Base-by-base conservation (phyloP, 2,329 filamentous ascomycete species). In the Teratosphaeria epicoccoides region DNA sequence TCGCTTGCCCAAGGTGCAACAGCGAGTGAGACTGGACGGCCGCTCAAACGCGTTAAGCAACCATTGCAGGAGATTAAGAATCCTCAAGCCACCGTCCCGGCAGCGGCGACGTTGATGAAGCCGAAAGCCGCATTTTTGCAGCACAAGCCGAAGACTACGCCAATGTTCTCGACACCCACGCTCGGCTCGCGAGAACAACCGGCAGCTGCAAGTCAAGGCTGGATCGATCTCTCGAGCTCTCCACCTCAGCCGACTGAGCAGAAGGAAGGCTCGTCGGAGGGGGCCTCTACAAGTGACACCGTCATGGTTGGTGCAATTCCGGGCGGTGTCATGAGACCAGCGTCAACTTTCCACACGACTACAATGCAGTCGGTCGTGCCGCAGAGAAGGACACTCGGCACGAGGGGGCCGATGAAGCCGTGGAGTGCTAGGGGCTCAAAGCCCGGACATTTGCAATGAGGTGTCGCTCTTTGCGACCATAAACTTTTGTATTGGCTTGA, bases 391-490 rank as follows among this genome's bases (percentile, higher is more conserved):
- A 78, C 75, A n/a, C 56, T 79, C 50, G 77, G 77, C 1, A 68
- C 76, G 53, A 68, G 73, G 52, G 65, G 73, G 49, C 74, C 70
- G 49, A 71, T 79, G 68, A 70, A 76, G 55, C 73, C 73, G 2
- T 79, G 76, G 76, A 70, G 62, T 50, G 67, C 56, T 20, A 57
- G 61, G n/a, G n/a, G 33, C 33, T 17, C 33, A 17, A 40, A 40
- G 33, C 10, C 33, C 20, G 5, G 14, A 40, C 33, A 40, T 7
- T 9, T 40, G 33, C 4, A 17, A 17, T 40, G 33, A 40, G 14
- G 9, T 40, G 33, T 17, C 11, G n/a, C 5, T 6, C 4, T 17
- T 40, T 17, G 33, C 6, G n/a, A 40, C 10, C 6, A 9, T 3
- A 17, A 20, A 12, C 9, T 40, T 17, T 7, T 9, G 14, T 17